These are phyloP conservation scores for Penicillium pulvis DNA, from an alignment of 495 filamentous ascomycete genomes.

Conservation along the genomic window DNA sequence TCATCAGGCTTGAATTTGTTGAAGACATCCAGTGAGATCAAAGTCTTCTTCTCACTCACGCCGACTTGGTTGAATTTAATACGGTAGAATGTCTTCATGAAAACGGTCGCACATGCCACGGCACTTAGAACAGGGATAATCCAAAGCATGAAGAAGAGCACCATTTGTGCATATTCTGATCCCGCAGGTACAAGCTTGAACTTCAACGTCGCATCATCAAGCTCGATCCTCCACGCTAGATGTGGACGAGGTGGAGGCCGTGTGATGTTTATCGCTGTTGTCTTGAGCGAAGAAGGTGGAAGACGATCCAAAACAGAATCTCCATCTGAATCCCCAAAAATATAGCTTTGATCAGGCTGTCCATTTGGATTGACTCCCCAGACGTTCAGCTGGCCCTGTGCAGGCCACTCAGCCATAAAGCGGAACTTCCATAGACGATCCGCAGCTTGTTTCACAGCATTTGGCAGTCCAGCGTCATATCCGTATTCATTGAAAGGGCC, in stretches of 20 bases:
- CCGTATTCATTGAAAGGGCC: conserved; percentile 70
- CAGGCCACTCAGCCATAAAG: conserved; percentile 68
- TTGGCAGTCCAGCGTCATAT: conserved; percentile 63
- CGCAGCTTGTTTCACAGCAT: conserved; percentile 53
- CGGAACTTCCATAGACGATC: conserved; percentile 62
- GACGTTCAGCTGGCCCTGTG: conserved; percentile 63
- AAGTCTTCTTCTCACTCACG: conserved; percentile 51
- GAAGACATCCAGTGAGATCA: conserved; percentile 41
- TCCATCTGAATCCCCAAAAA: conserved; percentile 63
- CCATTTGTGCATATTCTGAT: conserved; percentile 57
- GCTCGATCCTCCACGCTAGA: conserved; percentile 56
- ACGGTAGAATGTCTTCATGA: conserved; percentile 67
- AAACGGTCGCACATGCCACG: conserved; percentile 54
- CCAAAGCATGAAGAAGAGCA: conserved; percentile 58
- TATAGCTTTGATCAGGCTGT: conserved; percentile 59
- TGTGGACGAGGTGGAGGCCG: conserved; percentile 55
- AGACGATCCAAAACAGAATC: conserved; percentile 65
- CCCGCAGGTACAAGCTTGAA: conserved; percentile 58
- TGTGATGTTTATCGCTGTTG: conserved; percentile 63
- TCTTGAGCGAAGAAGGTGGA: conserved; percentile 59
- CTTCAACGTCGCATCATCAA: conserved; percentile 57
- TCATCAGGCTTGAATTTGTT: conserved; percentile 28
- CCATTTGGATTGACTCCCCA: conserved; percentile 72
- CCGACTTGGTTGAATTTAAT: conserved; percentile 73
- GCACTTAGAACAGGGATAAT: conserved; percentile 57